A percentile compares a stretch with the other conserved stretches of the same genome.
Evolutionary conservation across 2,329 filamentous ascomycete genomes (phyloP).

Genomic region (Neoarthrinium moseri): DNA sequence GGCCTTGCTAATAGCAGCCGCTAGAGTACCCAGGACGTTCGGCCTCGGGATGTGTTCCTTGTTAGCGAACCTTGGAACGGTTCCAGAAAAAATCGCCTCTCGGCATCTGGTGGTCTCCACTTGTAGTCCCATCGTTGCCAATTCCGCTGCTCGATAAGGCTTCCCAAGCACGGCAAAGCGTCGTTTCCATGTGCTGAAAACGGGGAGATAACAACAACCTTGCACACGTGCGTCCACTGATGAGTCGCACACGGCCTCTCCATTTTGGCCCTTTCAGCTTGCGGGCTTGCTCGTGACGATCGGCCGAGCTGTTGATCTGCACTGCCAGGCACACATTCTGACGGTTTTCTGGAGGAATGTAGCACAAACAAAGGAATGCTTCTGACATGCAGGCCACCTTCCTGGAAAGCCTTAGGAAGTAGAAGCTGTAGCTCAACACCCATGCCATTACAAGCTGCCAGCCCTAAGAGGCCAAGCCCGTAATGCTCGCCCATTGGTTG

Average conservation of each 20-base stretch:
- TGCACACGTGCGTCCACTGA: neutral
- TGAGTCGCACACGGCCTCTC: neutral
- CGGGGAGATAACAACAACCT: neutral
- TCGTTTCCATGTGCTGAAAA: neutral
- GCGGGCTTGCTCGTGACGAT: too few species aligned
- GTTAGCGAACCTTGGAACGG: neutral
- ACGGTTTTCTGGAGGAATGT: too few species aligned
- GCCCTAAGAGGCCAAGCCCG: too few species aligned
- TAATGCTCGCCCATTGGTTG: too few species aligned
- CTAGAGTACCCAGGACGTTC: neutral
- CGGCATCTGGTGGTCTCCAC: neutral
- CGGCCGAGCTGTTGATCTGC: too few species aligned
- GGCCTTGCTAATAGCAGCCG: neutral
- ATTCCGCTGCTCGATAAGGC: neutral
- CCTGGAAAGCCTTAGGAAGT: too few species aligned
- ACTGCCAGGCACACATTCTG: too few species aligned
- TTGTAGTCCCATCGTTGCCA: neutral
- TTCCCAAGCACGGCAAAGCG: neutral
- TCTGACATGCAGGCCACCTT: too few species aligned
- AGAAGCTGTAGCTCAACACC: too few species aligned
- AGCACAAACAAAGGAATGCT: too few species aligned
- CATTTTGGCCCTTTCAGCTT: too few species aligned
- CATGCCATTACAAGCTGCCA: too few species aligned
- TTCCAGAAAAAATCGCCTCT: neutral
- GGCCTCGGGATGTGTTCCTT: neutral